Evolutionary conservation across 2,329 filamentous ascomycete species (phyloP), one percentile per base, ranked within the genome.

Genomic region (Zarea fungicola): DNA sequence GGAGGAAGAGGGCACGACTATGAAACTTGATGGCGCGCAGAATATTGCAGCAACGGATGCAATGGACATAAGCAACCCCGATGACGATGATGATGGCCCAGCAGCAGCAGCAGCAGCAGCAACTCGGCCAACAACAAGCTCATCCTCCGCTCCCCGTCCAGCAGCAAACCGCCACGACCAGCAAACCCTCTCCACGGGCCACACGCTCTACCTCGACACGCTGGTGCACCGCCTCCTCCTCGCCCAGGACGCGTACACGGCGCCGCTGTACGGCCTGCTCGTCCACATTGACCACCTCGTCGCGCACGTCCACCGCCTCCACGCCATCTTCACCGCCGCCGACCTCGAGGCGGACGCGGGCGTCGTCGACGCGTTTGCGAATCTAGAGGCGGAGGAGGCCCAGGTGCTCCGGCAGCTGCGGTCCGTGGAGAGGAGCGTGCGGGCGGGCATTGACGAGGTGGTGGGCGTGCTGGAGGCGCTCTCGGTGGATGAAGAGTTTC

Each of bases 271-370:
- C 60, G 72, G 75, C 6, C 75, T 90, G 6, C 78, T 90, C 28
- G 76, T 81, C 19, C 81, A 87, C 58, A 80, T 89, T n/a, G 91
- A 96, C 65, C 85, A 85, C 56, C 82, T 96, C 10, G 82, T 89
- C 22, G 85, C 88, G 0, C 81, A 90, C 32, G 78, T 93, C 39
- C 78, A 82, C 45, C 85, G 89, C 3, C 75, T 96, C 1, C 83
- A 93, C 55, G 75, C 74, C 2, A 81, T 93, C 42, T 93, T 91
- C 74, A 79, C 81, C 16, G 83, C 85, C 1, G 75, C 89, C 29
- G 90, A 96, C 62, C 77, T 95, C 0, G 88, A 95, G 64, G 77
- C 80, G 4, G 89, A 95, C 58, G 85, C 89, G 49, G 89, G 88
- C 6, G 87, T 93, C 1, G 81, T 91, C 5, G 88, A 89, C 60